phyloP scores from a whole-genome alignment of 208 protist genomes.

The Leptomonas seymouri region DNA sequence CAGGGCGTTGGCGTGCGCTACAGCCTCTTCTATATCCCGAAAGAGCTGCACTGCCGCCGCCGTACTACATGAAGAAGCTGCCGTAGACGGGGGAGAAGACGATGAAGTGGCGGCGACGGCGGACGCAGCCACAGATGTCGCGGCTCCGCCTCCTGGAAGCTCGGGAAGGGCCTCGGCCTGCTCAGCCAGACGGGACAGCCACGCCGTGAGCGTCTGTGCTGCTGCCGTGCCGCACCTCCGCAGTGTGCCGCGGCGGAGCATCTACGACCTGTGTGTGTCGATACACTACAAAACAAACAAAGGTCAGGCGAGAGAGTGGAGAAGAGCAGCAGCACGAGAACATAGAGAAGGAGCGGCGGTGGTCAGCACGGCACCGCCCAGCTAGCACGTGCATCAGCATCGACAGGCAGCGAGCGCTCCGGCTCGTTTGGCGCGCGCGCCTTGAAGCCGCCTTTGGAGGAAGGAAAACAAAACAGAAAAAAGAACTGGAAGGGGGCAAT shows the following conservation, averaged over 20 bases:
- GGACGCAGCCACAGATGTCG: not conserved
- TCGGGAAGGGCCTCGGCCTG: slow-evolving; percentile 25
- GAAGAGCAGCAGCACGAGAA: too few species aligned
- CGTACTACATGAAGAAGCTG: not conserved
- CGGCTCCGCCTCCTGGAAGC: slow-evolving; percentile 1
- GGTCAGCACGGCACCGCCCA: too few species aligned
- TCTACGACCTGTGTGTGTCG: not conserved
- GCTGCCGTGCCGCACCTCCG: slow-evolving; percentile 31
- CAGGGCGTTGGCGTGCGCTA: slow-evolving; percentile 43
- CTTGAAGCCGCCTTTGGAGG: too few species aligned
- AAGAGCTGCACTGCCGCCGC: slow-evolving; percentile 35
- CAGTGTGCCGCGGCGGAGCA: slow-evolving; percentile 8
- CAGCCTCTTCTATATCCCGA: slow-evolving; percentile 39
- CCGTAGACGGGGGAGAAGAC: not conserved
- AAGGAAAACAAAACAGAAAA: too few species aligned
- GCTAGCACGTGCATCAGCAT: too few species aligned
- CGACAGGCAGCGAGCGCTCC: too few species aligned
- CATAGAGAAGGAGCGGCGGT: too few species aligned
- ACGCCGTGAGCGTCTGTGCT: slow-evolving; percentile 30
- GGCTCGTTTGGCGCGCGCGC: too few species aligned
- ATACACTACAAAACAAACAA: too few species aligned
- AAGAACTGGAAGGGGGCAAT: too few species aligned
- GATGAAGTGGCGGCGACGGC: not conserved
- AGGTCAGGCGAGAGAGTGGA: too few species aligned
- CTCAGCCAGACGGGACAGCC: slow-evolving; percentile 39